These are phyloP conservation scores for Setaria italica DNA, from an alignment of 202 grass and related monocot genomes.

Conservation along the genomic window DNA sequence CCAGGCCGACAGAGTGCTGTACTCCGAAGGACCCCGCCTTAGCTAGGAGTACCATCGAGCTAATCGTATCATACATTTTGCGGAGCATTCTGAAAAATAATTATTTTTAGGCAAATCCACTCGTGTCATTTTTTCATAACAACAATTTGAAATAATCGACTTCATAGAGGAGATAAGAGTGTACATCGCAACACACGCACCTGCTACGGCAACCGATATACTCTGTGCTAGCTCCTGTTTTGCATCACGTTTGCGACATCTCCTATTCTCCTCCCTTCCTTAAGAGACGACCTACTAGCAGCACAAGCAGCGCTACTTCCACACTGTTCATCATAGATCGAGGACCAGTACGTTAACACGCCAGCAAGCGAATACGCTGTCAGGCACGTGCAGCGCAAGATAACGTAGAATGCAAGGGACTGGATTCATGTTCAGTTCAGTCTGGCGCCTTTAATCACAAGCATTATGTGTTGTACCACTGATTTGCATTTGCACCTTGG, in stretches of 20 bases:
- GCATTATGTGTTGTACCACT: neutral
- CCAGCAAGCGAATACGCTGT: neutral
- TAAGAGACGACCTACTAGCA: neutral
- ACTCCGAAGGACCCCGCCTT: no score
- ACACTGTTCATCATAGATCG: neutral
- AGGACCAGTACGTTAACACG: neutral
- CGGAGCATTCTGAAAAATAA: no score
- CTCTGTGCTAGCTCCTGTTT: no score
- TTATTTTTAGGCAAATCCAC: no score
- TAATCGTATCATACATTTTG: no score
- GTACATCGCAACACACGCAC: no score
- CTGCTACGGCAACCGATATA: no score
- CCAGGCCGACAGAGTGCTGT: no score
- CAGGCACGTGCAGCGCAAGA: neutral
- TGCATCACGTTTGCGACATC: neutral
- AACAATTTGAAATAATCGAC: no score
- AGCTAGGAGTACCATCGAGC: no score
- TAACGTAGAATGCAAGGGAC: constrained; percentile 1
- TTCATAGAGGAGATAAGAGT: no score
- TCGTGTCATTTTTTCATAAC: no score
- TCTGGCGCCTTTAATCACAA: neutral
- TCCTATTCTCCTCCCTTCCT: neutral
- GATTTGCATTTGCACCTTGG: neutral
- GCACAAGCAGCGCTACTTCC: neutral
- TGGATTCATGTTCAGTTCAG: neutral